These are phyloP conservation scores for Amanita subjunquillea DNA, from an alignment of 768 basidiomycete species.

Conservation along the genomic window DNA sequence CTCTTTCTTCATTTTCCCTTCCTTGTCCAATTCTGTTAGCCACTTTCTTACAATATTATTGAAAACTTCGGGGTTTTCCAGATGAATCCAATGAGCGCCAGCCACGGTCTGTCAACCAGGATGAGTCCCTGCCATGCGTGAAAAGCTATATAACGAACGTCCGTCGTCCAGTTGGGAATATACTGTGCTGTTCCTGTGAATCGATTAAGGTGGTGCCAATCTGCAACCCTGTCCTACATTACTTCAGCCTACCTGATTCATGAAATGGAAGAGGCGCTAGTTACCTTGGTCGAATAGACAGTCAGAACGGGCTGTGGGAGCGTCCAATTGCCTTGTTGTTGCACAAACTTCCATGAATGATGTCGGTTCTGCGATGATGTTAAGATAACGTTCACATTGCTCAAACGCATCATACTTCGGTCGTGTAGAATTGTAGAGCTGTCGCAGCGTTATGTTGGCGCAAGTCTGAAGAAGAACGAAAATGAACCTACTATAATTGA, in stretches of 20 bases:
- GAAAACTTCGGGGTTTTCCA: slow-evolving; percentile 45
- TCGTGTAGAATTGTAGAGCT: slow-evolving; percentile 63
- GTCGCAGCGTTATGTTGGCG: not conserved
- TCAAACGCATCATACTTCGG: slow-evolving; percentile 26
- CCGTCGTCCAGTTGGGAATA: slow-evolving; percentile 26
- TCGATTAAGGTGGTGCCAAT: slow-evolving; percentile 25
- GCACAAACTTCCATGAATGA: slow-evolving; percentile 26
- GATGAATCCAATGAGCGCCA: slow-evolving; percentile 59
- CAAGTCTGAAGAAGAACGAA: not conserved
- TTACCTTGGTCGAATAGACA: slow-evolving; percentile 27
- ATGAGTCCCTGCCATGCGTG: not conserved
- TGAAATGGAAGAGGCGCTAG: not conserved
- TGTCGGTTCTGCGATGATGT: slow-evolving; percentile 25
- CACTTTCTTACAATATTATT: slow-evolving; percentile 44
- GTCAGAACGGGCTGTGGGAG: slow-evolving; percentile 34
- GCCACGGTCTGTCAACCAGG: slow-evolving; percentile 28
- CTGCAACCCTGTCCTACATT: slow-evolving; percentile 36
- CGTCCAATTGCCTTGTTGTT: slow-evolving; percentile 35
- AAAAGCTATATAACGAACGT: slow-evolving; percentile 16
- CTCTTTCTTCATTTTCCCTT: slow-evolving; percentile 14
- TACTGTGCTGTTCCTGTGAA: slow-evolving; percentile 27
- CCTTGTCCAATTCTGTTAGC: slow-evolving; percentile 22
- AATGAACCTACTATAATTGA: slow-evolving; percentile 41
- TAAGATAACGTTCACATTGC: not conserved
- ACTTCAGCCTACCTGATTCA: not conserved